Base-by-base conservation (phyloP, 1,139 yeast genomes). In the Pichia norvegensis region DNA sequence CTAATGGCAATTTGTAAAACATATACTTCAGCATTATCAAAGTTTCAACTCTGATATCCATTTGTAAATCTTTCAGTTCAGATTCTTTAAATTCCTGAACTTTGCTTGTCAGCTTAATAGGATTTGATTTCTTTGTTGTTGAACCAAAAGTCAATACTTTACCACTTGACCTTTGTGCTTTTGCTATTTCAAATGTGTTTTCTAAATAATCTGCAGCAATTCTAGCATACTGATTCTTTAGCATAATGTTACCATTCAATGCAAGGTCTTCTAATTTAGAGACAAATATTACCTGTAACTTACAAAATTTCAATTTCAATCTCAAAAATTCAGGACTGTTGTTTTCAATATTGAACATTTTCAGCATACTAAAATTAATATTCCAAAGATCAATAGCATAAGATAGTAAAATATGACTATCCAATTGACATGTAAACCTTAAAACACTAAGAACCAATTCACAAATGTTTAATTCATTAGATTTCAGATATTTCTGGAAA, bases 181-280 rank as follows among this genome's bases (percentile, higher is more conserved):
- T 29, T 29, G 42, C 53, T 37, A 61, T 67, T 46, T 54, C 63
- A 52, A 73, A 71, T 0, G 86, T 74, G 42, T 68, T 67, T 50
- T 81, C 88, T 46, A 86, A 70, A 90, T 94, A 85, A 39, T 76
- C 81, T 19, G 79, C 74, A 6, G 77, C 73, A 10, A 73, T 62
- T 52, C 78, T 74, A 4, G 87, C 77, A 64, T 78, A 76, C 40
- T 66, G 66, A 59, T 84, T 85, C 55, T 92, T 76, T 16, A 75
- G 54, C 43, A 69, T 68, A 52, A 72, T 72, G 36, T 81, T 84
- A 38, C 90, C 87, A 36, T 70, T 65, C 29, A 74, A 54, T 0
- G 77, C 73, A 29, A 68, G 52, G 29, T 67, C 62, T 8, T 58
- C 60, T 46, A 68, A 65, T 40, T 69, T 67, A 5, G 59, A 47